Evolutionary conservation across 208 protist genomes (phyloP).

Genomic region (Trypanosoma avium): DNA sequence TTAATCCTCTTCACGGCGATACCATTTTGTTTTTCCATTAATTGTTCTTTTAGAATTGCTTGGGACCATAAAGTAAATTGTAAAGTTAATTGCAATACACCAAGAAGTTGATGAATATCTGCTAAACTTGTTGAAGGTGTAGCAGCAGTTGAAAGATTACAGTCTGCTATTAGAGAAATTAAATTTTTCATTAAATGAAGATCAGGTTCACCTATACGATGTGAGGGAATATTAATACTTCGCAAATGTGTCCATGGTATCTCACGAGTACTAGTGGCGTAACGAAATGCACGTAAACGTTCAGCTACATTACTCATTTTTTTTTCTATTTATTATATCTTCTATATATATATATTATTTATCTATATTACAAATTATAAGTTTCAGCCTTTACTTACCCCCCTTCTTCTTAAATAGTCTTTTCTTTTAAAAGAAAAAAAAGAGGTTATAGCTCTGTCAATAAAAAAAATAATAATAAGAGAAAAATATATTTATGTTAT

Average conservation of each 20-base stretch:
- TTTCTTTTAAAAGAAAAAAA: too few species aligned
- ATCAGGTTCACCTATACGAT: slow-evolving; percentile 51
- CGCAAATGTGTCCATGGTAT: slow-evolving; percentile 66
- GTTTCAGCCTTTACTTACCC: slow-evolving; percentile 10
- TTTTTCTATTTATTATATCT: slow-evolving; percentile 8
- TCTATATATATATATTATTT: slow-evolving; percentile 10
- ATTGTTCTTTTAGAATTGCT: slow-evolving; percentile 63
- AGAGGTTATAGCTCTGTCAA: too few species aligned
- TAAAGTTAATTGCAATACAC: slow-evolving; percentile 61
- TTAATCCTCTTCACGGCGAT: slow-evolving; percentile 43
- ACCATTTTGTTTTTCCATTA: slow-evolving; percentile 47
- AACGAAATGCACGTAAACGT: slow-evolving; percentile 51
- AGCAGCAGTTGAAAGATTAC: slow-evolving; percentile 20
- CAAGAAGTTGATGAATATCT: slow-evolving; percentile 68
- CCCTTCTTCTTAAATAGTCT: too few species aligned
- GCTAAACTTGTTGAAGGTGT: slow-evolving; percentile 38
- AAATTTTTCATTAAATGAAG: slow-evolving; percentile 72
- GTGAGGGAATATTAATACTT: slow-evolving; percentile 42
- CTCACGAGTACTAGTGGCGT: slow-evolving; percentile 25
- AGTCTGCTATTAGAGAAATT: slow-evolving; percentile 43
- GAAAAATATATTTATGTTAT: too few species aligned
- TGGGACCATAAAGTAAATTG: slow-evolving; percentile 89
- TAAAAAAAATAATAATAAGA: too few species aligned
- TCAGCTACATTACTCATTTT: slow-evolving; percentile 40
- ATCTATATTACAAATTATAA: slow-evolving; percentile 15